Conservation (phyloP, 345 rosid genomes). For the Capsella bursapastoris region DNA sequence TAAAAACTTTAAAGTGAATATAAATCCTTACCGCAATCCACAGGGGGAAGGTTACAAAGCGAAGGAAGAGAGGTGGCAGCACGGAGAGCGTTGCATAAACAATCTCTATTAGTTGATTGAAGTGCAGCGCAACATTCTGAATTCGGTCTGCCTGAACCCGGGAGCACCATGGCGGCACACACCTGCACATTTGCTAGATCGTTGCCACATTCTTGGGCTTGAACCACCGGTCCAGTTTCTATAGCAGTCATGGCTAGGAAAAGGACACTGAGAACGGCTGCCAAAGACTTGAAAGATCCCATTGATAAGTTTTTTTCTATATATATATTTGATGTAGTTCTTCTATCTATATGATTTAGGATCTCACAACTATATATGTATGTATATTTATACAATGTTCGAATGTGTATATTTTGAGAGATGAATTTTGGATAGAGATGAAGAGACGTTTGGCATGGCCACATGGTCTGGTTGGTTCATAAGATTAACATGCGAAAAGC, state of each 20-base stretch:
- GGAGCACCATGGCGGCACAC: constrained; percentile 26
- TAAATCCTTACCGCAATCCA: constrained; percentile 48
- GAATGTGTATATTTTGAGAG: not conserved
- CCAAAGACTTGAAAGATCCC: constrained; percentile 23
- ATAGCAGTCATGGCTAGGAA: constrained; percentile 17
- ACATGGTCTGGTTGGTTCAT: constrained; percentile 22
- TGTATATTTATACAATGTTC: not conserved
- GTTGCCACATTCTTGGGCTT: constrained; percentile 33
- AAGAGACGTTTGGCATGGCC: constrained; percentile 27
- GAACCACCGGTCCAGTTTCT: constrained; percentile 9
- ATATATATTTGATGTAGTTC: not conserved
- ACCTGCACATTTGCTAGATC: constrained; percentile 39
- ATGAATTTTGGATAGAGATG: not conserved
- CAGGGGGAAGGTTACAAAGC: constrained; percentile 60
- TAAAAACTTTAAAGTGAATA: not conserved
- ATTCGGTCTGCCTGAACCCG: constrained; percentile 43
- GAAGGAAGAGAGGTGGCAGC: constrained; percentile 70
- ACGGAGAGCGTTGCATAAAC: constrained; percentile 76
- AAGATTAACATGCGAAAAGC: constrained; percentile 1
- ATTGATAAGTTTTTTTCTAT: not conserved
- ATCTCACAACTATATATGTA: not conserved
- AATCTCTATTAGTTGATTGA: constrained; percentile 58
- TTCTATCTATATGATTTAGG: not conserved
- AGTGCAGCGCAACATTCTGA: constrained; percentile 62
- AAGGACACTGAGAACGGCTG: not conserved